phyloP scores from a whole-genome alignment of 1,284 basidiomycete genomes.

The Gomphus bonarii region DNA sequence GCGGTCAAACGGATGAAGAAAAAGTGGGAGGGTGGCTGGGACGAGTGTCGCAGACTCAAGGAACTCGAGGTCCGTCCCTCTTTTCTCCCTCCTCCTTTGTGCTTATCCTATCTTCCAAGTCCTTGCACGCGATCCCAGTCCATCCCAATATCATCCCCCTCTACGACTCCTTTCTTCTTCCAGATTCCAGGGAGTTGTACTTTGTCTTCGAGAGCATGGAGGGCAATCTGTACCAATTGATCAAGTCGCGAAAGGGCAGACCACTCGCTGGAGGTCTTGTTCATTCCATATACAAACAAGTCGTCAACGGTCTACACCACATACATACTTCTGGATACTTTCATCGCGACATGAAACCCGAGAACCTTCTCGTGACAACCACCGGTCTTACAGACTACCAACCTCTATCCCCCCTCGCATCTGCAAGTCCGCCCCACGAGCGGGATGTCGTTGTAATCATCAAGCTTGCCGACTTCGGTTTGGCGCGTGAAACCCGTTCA shows the following conservation, averaged over 20 bases:
- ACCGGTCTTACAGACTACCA: slow-evolving; percentile 93
- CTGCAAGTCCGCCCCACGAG: slow-evolving; percentile 55
- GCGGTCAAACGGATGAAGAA: slow-evolving; percentile 99
- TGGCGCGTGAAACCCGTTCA: slow-evolving; percentile 85
- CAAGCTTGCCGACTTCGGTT: slow-evolving; percentile 97
- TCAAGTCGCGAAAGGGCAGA: slow-evolving; percentile 91
- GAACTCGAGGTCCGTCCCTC: slow-evolving; percentile 77
- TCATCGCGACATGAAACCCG: slow-evolving; percentile 99
- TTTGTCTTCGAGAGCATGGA: slow-evolving; percentile 99
- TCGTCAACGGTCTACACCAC: slow-evolving; percentile 84
- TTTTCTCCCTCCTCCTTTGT: slow-evolving; percentile 15
- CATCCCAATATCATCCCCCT: slow-evolving; percentile 98
- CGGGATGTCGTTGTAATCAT: slow-evolving; percentile 95
- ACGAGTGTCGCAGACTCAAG: slow-evolving; percentile 90
- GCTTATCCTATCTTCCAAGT: slow-evolving; percentile 38
- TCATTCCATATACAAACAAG: slow-evolving; percentile 91
- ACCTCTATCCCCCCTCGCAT: slow-evolving; percentile 54
- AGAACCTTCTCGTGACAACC: slow-evolving; percentile 99
- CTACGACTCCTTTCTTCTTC: slow-evolving; percentile 97
- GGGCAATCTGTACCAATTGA: slow-evolving; percentile 98
- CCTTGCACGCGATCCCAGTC: slow-evolving; percentile 85
- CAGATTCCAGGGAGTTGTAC: slow-evolving; percentile 89
- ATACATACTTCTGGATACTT: slow-evolving; percentile 93
- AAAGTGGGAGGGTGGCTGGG: slow-evolving; percentile 95
- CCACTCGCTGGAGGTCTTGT: slow-evolving; percentile 92